Base-by-base conservation (phyloP, 805 yeast species). In the Millerozyma miso region DNA sequence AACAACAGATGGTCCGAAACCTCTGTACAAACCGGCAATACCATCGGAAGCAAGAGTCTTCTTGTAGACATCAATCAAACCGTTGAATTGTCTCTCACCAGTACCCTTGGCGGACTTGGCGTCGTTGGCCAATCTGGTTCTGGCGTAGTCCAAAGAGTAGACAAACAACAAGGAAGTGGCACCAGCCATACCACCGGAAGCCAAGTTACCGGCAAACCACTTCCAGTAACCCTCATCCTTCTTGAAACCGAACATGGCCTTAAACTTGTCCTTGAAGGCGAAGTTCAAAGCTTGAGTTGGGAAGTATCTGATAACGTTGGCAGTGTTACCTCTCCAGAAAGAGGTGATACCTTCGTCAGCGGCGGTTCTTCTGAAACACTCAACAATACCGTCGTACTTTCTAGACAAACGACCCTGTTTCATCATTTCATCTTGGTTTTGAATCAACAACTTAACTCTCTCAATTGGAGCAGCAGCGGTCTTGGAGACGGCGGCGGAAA, bases 281-380 rank as follows among this genome's bases (percentile, higher is more conserved):
- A 89, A 90, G 85, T 89, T 89, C 69, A 89, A 82, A 63, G 97
- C 97, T 79, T 89, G 97, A 72, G 97, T 90, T 74, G 97, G 97
- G 95, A 89, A 89, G 83, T 90, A 89, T 81, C 97, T 87, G 79
- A 89, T 84, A 70, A 89, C 97, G 77, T 89, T 89, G 65, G 97
- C 97, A 56, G 97, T 90, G 90, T 89, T 89, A 82, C 97, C 97
- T 85, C 97, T 85, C 97, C 97, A 89, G 91, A 89, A 88, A 53
- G 97, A 76, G 56, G 74, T 79, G 53, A 86, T 64, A 83, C 97
- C 97, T 79, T 89, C 97, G 59, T 85, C 88, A 59, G 86, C 85
- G 55, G 90, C 85, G 59, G 97, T 90, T 81, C 97, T 86, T 64
- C 69, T 81, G 95, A 90, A 89, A 79, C 96, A 88, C 67, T 89